Percentiles rank a stretch among this genome's conserved stretches.
Conservation (phyloP, 1,284 basidiomycete species). For the Exsudoporus floridanus region DNA sequence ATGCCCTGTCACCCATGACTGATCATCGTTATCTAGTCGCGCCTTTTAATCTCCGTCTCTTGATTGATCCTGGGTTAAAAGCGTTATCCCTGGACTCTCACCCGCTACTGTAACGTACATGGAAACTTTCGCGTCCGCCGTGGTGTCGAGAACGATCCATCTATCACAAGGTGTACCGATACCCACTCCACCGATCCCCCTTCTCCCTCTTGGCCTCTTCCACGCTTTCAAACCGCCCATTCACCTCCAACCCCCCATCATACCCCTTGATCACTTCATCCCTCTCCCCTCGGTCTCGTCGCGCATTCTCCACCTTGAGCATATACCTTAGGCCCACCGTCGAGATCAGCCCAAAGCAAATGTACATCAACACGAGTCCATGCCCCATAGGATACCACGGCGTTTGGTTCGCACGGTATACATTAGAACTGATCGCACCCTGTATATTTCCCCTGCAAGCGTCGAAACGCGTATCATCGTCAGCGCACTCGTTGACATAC, state of each 20-base stretch:
- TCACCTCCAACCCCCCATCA: conserved; percentile 43
- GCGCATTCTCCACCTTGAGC: conserved; percentile 59
- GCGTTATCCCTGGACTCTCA: no score
- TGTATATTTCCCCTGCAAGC: conserved; percentile 54
- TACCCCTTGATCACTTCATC: conserved; percentile 64
- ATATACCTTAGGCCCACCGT: conserved; percentile 48
- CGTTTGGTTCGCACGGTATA: conserved; percentile 63
- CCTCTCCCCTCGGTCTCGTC: conserved; percentile 60
- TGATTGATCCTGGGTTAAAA: no score
- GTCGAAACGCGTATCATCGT: neutral
- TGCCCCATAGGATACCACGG: conserved; percentile 74
- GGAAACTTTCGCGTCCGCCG: no score
- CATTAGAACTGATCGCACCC: conserved; percentile 69
- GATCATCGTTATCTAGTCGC: no score
- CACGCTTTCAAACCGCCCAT: conserved; percentile 48
- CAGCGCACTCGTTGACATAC: neutral
- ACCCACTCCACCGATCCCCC: conserved; percentile 61
- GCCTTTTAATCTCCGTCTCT: no score
- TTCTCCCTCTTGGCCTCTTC: conserved; percentile 56
- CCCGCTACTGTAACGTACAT: no score
- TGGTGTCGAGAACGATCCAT: no score
- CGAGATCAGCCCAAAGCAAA: conserved; percentile 59
- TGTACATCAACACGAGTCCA: conserved; percentile 68
- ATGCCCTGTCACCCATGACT: no score
- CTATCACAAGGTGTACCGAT: conserved; percentile 44